These are phyloP conservation scores for Glomus cerebriforme DNA, from an alignment of 192 early-diverging fungal genomes.

Conservation along the genomic window DNA sequence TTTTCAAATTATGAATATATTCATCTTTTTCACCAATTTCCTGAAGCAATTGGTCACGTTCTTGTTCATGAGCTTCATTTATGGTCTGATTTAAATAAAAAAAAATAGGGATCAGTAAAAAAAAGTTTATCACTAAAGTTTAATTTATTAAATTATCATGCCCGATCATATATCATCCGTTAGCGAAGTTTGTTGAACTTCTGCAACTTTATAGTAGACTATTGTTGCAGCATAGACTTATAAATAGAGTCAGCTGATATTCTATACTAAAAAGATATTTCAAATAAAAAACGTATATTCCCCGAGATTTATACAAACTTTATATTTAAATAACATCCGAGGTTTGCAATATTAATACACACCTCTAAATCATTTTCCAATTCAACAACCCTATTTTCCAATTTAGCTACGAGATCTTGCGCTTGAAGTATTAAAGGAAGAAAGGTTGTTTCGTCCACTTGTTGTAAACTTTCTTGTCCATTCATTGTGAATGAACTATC, in stretches of 20 bases:
- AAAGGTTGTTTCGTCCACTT: constrained; percentile 22
- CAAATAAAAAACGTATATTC: not conserved
- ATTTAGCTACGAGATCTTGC: constrained; percentile 46
- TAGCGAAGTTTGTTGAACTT: too few species aligned
- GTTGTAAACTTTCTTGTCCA: constrained; percentile 5
- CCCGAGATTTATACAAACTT: not conserved
- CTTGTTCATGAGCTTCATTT: constrained; percentile 49
- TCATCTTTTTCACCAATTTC: constrained; percentile 51
- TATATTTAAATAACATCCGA: not conserved
- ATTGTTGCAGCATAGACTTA: too few species aligned
- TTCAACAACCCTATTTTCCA: constrained; percentile 49
- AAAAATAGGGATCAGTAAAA: not conserved
- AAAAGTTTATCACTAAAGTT: not conserved
- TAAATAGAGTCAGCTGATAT: not conserved
- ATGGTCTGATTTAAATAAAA: constrained; percentile 36
- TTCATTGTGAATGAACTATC: constrained; percentile 11
- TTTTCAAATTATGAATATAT: constrained; percentile 47
- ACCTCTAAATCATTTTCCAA: constrained; percentile 42
- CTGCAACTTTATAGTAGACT: too few species aligned
- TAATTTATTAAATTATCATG: not conserved
- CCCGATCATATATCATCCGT: not conserved
- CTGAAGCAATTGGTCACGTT: constrained; percentile 48
- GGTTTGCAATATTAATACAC: not conserved
- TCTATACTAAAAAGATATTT: not conserved
- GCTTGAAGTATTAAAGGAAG: constrained; percentile 48